Percentiles rank a stretch among this genome's conserved stretches.
These are phyloP conservation scores for Cryptomeria japonica DNA, from an alignment of 75 land plant genomes.

Conservation along the genomic window DNA sequence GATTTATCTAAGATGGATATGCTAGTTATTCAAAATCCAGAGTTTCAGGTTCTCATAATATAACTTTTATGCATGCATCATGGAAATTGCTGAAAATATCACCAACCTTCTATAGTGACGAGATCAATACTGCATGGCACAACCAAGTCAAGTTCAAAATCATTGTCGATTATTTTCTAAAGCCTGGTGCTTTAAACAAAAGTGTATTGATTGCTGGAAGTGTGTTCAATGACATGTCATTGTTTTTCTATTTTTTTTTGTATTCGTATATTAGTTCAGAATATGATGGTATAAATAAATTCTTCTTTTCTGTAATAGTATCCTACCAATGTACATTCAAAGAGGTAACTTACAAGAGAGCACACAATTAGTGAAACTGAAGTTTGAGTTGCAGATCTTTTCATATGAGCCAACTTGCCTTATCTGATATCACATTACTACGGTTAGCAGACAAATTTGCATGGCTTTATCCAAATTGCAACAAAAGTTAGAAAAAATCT, in stretches of 20 bases:
- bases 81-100: not conserved
- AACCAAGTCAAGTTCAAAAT: not conserved
- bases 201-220: not conserved
- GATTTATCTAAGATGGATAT: too few relatives aligned
- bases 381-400: too few relatives aligned
- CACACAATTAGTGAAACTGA: too few relatives aligned
- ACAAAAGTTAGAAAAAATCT: not conserved
- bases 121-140: not conserved
- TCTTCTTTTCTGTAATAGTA: not conserved
- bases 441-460: too few relatives aligned
- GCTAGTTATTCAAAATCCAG: not conserved
- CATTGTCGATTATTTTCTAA: too few relatives aligned
- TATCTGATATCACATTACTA: too few relatives aligned
- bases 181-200: not conserved
- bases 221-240: not conserved
- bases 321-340: not conserved
- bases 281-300: not conserved
- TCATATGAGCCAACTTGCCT: too few relatives aligned
- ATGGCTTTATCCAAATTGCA: not conserved
- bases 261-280: too few relatives aligned
- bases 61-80: not conserved
- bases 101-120: not conserved
- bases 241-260: not conserved
- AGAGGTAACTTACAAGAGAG: not conserved
- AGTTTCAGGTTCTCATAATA: not conserved